Evolutionary conservation across 2,329 filamentous ascomycete genomes (phyloP), one percentile per base, ranked within the genome.

Genomic region (Aschersonia sp.): DNA sequence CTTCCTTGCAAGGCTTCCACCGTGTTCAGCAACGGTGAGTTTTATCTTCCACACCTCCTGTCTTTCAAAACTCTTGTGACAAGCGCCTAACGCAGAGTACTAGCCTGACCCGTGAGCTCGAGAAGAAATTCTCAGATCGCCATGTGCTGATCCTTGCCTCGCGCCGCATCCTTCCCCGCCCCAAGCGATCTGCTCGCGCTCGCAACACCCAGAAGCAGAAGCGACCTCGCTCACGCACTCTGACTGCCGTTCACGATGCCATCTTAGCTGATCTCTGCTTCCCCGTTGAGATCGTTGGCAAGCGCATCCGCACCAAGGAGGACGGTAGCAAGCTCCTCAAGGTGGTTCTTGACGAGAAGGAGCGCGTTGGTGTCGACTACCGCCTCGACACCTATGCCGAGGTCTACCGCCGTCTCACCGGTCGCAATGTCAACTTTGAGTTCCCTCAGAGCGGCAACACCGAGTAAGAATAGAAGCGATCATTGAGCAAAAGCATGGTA

Each of bases 81-180:
- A 40, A 5, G 2, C n/a, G n/a, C n/a, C 22, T 22, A 22, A 22
- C 22, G 22, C 22, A 22, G 22, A 2, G 22, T 22, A 4, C 4
- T 50, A 97, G 90, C 69, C 83, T 98, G 68, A 98, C 92, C 73
- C 92, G 92, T 76, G 92, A 98, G 81, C 89, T 98, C 68, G 92
- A 98, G 85, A 98, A 98, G 88, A 98, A 98, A 80, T 98, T 98
- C 87, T 97, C 92, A 58, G 92, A 98, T 81, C 92, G 92, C 75
- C 92, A 98, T 75, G 92, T 98, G 71, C 79, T 98, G 71, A 88
- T 98, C 82, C 85, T 98, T 64, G 92, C 92, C 63, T 94, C 90
- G 67, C 92, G 92, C 81, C 92, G 92, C 73, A 98, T 98, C 66
- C 81, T 98, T 55, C 90, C 92, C 70, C 88, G 89, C 72, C 92